Percentiles rank a stretch among this genome's conserved stretches.
Conservation (phyloP, 805 yeast genomes). For the Zygoascus biomembranicola region DNA sequence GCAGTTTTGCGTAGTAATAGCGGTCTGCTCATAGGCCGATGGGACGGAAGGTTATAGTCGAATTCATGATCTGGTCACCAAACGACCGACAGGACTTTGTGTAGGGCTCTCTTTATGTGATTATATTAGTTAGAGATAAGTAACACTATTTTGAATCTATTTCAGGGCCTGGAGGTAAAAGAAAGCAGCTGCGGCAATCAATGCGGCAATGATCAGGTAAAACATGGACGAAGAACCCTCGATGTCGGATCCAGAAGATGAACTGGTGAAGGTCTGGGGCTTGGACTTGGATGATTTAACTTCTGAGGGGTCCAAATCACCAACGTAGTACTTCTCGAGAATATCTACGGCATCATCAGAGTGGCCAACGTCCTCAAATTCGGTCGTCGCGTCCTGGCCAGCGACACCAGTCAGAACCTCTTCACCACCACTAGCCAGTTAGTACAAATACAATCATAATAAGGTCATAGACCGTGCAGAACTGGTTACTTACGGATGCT, state of each 20-base stretch:
- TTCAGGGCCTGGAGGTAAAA: slow-evolving; percentile 22
- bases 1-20: no score
- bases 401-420: slow-evolving; percentile 73
- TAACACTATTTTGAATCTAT: slow-evolving; percentile 1
- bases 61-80: no score
- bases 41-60: no score
- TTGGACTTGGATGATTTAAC: slow-evolving; percentile 13
- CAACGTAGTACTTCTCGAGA: slow-evolving; percentile 60
- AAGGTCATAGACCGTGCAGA: no score
- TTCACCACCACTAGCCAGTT: slow-evolving; percentile 52
- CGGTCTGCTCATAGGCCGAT: no score
- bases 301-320: slow-evolving; percentile 58
- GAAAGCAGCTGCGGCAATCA: slow-evolving; percentile 29
- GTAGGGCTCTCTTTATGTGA: no score
- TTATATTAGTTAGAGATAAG: no score
- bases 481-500: slow-evolving; percentile 43
- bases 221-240: slow-evolving; percentile 19
- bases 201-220: slow-evolving; percentile 23
- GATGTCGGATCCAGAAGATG: slow-evolving; percentile 16
- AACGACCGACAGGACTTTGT: no score
- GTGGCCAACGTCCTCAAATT: slow-evolving; percentile 89
- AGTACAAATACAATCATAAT: not conserved
- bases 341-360: slow-evolving; percentile 90
- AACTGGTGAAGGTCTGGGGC: not conserved
- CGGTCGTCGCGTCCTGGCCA: slow-evolving; percentile 68